Base-by-base conservation (phyloP, 106 monocot species). In the Dactylorhiza incarnata region DNA sequence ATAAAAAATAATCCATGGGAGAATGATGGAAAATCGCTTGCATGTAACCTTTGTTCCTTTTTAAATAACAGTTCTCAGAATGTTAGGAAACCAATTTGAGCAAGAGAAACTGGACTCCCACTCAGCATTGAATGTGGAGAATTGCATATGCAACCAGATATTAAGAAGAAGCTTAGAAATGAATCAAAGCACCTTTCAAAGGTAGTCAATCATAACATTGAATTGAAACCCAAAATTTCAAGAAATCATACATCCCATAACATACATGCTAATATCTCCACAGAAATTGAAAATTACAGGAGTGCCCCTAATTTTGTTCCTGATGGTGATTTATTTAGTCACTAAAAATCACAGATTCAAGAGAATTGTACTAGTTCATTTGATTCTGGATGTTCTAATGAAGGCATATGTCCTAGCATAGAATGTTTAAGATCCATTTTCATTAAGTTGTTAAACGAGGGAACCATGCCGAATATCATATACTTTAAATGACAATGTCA, bases 361-460 rank as follows among this genome's bases (percentile, higher is more conserved):
- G 25, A 29, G 9, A 78, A 72, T 76, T 24, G 37, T 9, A 74
- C 24, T 61, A 24, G 44, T 79, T 7, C n/a, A 52, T 56, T 7
- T 71, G 61, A 67, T 23, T 49, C 63, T 50, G 73, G 63, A 58
- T 51, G 77, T 49, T 53, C 52, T 51, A 49, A 62, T 68, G 74
- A 79, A 51, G 49, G 29, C 29, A 16, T 29, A 29, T 75, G 43
- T 4, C 29, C 12, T 45, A 80, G 61, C 37, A 59, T 68, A 44
- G 72, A 81, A 63, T 92, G 92, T 75, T 87, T 85, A 83, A 78
- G 81, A 80, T 92, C 87, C 75, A 70, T 87, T 73, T 37, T 81
- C 20, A 46, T 79, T 5, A 81, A 80, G 69, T 45, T 75, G 14
- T 51, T 80, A 53, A 74, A 81, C 73, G 55, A 54, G 26, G 86